Conservation (phyloP, 2,329 filamentous ascomycete species). For the Fusarium setosum region DNA sequence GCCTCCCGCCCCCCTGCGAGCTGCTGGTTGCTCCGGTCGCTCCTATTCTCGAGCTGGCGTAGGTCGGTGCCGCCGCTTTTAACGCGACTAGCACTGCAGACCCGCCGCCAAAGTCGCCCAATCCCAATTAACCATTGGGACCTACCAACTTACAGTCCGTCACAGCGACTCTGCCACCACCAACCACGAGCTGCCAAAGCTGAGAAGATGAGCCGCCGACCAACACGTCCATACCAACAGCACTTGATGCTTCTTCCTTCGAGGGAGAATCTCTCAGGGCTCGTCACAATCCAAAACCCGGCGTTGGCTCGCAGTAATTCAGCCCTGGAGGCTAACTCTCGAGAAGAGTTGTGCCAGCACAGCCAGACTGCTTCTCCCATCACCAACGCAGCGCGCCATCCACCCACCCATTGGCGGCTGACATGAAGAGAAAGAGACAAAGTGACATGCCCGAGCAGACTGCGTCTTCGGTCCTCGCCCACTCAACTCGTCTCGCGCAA, state of each 20-base stretch:
- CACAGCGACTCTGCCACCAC: slow-evolving; percentile 34
- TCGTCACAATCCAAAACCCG: slow-evolving; percentile 23
- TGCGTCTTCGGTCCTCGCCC: slow-evolving; percentile 33
- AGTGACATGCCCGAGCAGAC: slow-evolving; percentile 39
- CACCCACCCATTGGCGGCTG: slow-evolving; percentile 19
- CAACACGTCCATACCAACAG: slow-evolving; percentile 23
- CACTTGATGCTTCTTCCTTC: slow-evolving; percentile 1
- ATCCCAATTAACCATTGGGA: slow-evolving; percentile 32
- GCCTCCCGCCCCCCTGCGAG: slow-evolving; percentile 28
- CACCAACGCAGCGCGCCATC: slow-evolving; percentile 26
- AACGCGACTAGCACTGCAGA: slow-evolving; percentile 35
- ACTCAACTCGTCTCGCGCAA: slow-evolving; percentile 15
- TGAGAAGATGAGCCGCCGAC: slow-evolving; percentile 30
- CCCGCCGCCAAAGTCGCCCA: slow-evolving; percentile 33
- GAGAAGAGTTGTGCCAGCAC: slow-evolving; percentile 11
- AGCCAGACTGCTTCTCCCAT: slow-evolving; percentile 4
- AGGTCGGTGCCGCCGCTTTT: slow-evolving; percentile 41
- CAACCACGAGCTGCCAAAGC: slow-evolving; percentile 15
- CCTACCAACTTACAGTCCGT: slow-evolving; percentile 38
- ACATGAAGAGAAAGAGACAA: slow-evolving; percentile 21
- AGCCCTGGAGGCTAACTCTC: slow-evolving; percentile 20
- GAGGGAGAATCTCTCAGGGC: slow-evolving; percentile 15
- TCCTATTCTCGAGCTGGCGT: slow-evolving; percentile 33
- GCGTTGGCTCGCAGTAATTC: slow-evolving; percentile 30
- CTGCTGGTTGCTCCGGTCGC: slow-evolving; percentile 1